These are phyloP conservation scores for Neospora caninum DNA, from an alignment of 169 alveolate species.

Conservation along the genomic window DNA sequence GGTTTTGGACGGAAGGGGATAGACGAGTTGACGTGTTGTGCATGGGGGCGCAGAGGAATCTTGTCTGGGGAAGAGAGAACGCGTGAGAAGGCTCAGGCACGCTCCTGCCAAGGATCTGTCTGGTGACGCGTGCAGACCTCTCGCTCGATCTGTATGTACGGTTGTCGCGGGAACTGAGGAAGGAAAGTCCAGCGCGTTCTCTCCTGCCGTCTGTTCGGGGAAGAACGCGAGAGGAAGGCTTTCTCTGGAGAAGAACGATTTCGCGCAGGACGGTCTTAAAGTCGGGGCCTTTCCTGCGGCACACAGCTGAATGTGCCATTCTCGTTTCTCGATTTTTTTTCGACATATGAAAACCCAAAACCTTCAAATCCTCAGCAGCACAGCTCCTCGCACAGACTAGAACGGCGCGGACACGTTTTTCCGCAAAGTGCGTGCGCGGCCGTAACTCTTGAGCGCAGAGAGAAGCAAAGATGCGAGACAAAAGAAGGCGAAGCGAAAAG, in stretches of 20 bases:
- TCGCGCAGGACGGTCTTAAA: not conserved
- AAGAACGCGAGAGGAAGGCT: not conserved
- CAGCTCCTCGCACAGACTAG: no score
- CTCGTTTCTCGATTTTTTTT: not conserved
- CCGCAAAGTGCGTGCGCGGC: no score
- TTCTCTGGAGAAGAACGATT: not conserved
- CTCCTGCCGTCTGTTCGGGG: not conserved
- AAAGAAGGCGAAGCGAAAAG: no score
- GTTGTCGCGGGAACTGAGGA: not conserved
- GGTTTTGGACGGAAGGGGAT: no score
- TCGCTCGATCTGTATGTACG: not conserved
- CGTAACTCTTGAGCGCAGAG: no score
- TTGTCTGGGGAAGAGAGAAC: no score
- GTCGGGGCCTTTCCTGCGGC: not conserved
- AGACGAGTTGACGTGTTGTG: no score
- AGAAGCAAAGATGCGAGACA: no score
- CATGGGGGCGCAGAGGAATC: no score
- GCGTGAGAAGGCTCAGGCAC: no score
- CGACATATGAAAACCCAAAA: not conserved
- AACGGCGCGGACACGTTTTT: not conserved
- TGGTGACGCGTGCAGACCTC: not conserved
- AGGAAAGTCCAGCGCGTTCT: no score
- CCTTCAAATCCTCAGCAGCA: not conserved
- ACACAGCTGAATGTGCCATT: not conserved
- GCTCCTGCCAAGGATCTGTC: no score